Conservation (phyloP, 2,329 filamentous ascomycete species). For the Metarhizium sp. region DNA sequence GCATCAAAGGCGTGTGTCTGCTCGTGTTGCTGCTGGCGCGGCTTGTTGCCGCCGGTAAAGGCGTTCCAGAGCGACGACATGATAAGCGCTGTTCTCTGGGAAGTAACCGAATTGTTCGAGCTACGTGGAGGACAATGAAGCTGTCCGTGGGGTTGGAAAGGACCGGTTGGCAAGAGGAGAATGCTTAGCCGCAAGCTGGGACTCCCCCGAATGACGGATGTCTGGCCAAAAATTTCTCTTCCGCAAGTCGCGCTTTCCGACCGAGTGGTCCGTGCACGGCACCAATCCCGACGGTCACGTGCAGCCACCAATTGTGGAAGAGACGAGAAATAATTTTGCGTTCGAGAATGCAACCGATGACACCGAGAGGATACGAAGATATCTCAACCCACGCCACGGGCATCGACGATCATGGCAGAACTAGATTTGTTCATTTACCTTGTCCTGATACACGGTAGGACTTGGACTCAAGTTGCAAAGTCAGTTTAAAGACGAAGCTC, state of each 20-base stretch:
- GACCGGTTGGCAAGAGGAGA: conserved; percentile 6
- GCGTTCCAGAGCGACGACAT: conserved; percentile 55
- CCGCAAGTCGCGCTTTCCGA: conserved; percentile 1
- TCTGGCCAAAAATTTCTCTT: conserved; percentile 8
- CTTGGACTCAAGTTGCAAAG: too few species aligned
- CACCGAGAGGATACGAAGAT: too few species aligned
- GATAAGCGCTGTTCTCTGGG: conserved; percentile 8
- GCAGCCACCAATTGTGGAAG: not conserved
- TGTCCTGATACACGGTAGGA: too few species aligned
- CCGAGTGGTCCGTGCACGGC: conserved; percentile 3
- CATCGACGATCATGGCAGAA: too few species aligned
- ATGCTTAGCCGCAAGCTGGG: conserved; percentile 11
- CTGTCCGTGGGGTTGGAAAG: conserved; percentile 5
- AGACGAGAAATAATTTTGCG: too few species aligned
- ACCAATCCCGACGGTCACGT: conserved; percentile 3
- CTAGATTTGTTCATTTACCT: too few species aligned
- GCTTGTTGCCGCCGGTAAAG: conserved; percentile 50
- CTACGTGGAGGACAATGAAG: conserved; percentile 3
- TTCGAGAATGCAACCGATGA: too few species aligned
- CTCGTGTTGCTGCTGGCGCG: conserved; percentile 29
- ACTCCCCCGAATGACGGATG: not conserved
- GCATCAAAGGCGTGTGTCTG: conserved; percentile 20
- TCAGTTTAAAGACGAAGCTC: too few species aligned
- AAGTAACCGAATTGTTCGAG: not conserved
- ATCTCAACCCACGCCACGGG: too few species aligned